These are phyloP conservation scores for Euphrasia arctica DNA, from an alignment of 305 asterid genomes.

Conservation along the genomic window DNA sequence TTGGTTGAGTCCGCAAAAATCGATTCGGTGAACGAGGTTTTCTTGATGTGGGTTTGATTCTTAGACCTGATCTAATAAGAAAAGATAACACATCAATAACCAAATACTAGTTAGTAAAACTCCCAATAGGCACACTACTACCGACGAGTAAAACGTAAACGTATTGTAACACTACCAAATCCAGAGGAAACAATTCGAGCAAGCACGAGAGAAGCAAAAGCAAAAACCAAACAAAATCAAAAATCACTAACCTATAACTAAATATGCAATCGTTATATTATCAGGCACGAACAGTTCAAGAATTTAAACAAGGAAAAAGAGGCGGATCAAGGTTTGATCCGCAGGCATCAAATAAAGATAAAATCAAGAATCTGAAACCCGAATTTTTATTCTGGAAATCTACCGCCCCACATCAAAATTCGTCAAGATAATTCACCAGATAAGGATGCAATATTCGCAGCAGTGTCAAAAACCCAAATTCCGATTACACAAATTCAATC, in stretches of 20 bases:
- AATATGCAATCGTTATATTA: neutral
- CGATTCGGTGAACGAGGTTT: constrained; percentile 22
- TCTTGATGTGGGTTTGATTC: constrained; percentile 30
- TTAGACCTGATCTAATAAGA: constrained; percentile 35
- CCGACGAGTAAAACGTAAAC: too few relatives aligned
- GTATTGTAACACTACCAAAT: neutral
- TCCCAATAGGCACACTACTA: neutral
- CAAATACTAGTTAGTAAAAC: neutral
- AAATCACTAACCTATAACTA: constrained; percentile 12
- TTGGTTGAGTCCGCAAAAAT: constrained; percentile 34
- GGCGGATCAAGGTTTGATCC: constrained; percentile 1
- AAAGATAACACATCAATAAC: neutral
- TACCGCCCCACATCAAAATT: neutral
- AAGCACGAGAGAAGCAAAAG: constrained; percentile 1
- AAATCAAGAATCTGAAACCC: constrained; percentile 17
- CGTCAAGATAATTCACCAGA: neutral
- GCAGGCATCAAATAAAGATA: neutral
- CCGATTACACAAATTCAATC: constrained; percentile 3
- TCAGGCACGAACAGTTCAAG: neutral
- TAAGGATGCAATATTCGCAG: too few relatives aligned
- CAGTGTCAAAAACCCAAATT: neutral
- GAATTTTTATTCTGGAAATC: neutral
- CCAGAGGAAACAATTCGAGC: neutral
- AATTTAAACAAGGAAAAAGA: constrained; percentile 17
- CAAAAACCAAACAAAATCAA: neutral